These are phyloP conservation scores for Trypanosoma platydactyli DNA, from an alignment of 208 protist species.

Conservation along the genomic window DNA sequence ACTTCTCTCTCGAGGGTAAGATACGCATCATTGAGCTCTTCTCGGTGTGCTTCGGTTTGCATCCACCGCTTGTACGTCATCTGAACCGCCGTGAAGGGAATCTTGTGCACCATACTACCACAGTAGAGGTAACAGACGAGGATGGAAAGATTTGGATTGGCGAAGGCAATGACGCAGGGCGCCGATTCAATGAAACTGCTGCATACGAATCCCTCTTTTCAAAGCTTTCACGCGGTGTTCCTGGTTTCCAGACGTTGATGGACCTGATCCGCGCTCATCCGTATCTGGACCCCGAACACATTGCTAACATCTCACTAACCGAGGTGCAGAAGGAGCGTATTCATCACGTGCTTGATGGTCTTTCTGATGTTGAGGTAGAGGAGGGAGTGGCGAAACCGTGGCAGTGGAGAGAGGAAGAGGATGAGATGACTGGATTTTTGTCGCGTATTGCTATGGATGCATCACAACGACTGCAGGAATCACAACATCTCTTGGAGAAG, in stretches of 20 bases:
- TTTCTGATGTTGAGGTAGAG: slow-evolving; percentile 29
- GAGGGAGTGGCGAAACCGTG: slow-evolving; percentile 17
- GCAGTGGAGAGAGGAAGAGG: slow-evolving; percentile 13
- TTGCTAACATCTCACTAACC: slow-evolving; percentile 40
- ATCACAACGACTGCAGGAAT: slow-evolving; percentile 40
- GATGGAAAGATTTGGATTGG: slow-evolving; percentile 31
- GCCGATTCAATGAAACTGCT: slow-evolving; percentile 31
- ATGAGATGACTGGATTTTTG: slow-evolving; percentile 18
- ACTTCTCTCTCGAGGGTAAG: slow-evolving; percentile 59
- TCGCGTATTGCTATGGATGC: slow-evolving; percentile 28
- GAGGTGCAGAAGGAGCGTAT: slow-evolving; percentile 34
- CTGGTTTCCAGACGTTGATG: slow-evolving; percentile 35
- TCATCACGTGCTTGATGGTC: slow-evolving; percentile 13
- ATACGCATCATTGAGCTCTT: slow-evolving; percentile 63
- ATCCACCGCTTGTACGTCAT: slow-evolving; percentile 33
- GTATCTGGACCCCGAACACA: slow-evolving; percentile 37
- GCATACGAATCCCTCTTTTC: slow-evolving; percentile 55
- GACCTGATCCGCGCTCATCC: slow-evolving; percentile 35
- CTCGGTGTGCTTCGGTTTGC: slow-evolving; percentile 59
- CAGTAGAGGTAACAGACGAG: slow-evolving; percentile 39
- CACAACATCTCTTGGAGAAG: slow-evolving; percentile 42
- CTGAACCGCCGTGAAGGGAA: slow-evolving; percentile 29
- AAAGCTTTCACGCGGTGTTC: slow-evolving; percentile 29
- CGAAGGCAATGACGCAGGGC: slow-evolving; percentile 27
- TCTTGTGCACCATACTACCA: slow-evolving; percentile 26